Evolutionary conservation across 2,329 filamentous ascomycete species (phyloP).

Genomic region (Lecanicillium sp.): DNA sequence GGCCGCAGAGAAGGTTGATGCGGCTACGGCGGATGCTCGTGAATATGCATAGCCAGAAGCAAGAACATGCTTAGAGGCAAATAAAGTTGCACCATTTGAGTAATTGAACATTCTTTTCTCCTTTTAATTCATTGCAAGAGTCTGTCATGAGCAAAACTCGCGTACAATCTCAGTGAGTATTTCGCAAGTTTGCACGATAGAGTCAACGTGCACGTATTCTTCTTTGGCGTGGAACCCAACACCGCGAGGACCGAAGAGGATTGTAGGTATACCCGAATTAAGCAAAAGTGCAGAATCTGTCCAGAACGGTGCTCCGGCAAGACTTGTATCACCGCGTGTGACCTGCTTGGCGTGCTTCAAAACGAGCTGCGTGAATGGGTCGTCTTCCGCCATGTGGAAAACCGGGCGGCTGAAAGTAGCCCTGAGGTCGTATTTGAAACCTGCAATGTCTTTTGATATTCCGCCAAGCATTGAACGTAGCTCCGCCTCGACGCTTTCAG

Average conservation of each 20-base stretch:
- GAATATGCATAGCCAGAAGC: neutral
- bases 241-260: conserved; percentile 42
- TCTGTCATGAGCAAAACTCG: conserved; percentile 23
- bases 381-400: conserved; percentile 32
- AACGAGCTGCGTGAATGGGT: conserved; percentile 34
- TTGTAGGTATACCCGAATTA: conserved; percentile 36
- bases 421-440: conserved; percentile 35
- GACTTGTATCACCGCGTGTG: conserved; percentile 21
- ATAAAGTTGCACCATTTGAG: too few relatives aligned
- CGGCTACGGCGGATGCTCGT: neutral
- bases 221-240: conserved; percentile 44
- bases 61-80: too few relatives aligned
- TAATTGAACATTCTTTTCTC: too few relatives aligned
- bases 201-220: conserved; percentile 43
- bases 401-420: conserved; percentile 37
- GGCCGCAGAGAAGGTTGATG: conserved; percentile 16
- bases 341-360: conserved; percentile 22
- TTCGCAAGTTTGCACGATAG: conserved; percentile 30
- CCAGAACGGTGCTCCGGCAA: conserved; percentile 37
- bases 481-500: conserved; percentile 30
- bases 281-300: conserved; percentile 44
- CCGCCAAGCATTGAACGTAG: conserved; percentile 31
- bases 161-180: conserved; percentile 22
- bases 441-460: conserved; percentile 26
- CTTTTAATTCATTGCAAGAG: too few relatives aligned